phyloP scores from a whole-genome alignment of 345 rosid genomes.

The Linum lewisii region DNA sequence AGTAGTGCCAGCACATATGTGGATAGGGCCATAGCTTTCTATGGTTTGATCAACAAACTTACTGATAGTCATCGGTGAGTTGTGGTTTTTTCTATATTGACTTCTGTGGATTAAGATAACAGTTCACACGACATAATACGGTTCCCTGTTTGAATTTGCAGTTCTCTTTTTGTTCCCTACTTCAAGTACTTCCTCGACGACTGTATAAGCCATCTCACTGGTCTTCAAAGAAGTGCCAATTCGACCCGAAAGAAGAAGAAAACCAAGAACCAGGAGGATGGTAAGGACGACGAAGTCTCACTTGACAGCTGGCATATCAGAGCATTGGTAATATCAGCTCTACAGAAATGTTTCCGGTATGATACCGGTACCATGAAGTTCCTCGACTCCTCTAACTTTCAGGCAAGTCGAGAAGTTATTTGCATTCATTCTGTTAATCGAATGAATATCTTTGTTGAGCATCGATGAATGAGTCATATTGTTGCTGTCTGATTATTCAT shows the following conservation, averaged over 20 bases:
- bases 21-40: constrained; percentile 68
- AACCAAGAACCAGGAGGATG: constrained; percentile 48
- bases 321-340: constrained; percentile 59
- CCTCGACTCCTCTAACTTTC: constrained; percentile 73
- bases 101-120: background rate
- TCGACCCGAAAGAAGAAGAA: constrained; percentile 66
- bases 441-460: background rate
- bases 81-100: background rate
- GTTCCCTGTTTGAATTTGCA: constrained; percentile 19
- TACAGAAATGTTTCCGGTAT: constrained; percentile 71
- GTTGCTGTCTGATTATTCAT: constrained; percentile 8
- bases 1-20: constrained; percentile 33
- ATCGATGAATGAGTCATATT: background rate
- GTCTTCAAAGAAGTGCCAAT: constrained; percentile 23
- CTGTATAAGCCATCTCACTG: constrained; percentile 51
- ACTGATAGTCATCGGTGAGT: constrained; percentile 78
- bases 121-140: background rate
- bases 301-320: constrained; percentile 73
- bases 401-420: constrained; percentile 27
- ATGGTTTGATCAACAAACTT: constrained; percentile 63
- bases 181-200: constrained; percentile 69
- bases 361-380: constrained; percentile 71
- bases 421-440: background rate
- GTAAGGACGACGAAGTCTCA: constrained; percentile 15
- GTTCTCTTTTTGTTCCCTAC: constrained; percentile 87